Percentiles rank a stretch among this genome's conserved stretches.
phyloP scores from a whole-genome alignment of 768 basidiomycete genomes.

The Epithele typhae region DNA sequence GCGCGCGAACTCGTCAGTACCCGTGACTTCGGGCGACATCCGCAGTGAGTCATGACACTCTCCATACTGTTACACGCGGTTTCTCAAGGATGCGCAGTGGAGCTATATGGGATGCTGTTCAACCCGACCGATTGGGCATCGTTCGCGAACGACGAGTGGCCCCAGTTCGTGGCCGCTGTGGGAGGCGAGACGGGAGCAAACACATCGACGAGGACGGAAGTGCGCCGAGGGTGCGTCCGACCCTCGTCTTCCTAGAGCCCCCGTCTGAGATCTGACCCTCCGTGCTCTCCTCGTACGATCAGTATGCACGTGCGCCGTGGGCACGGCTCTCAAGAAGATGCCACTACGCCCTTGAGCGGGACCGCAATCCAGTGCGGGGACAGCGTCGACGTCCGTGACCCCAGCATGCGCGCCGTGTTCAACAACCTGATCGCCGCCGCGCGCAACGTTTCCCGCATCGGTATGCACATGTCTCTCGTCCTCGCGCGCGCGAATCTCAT shows the following conservation, averaged over 20 bases:
- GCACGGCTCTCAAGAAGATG: not conserved
- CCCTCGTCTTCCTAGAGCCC: not conserved
- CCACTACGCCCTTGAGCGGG: not conserved
- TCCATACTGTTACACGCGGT: no score
- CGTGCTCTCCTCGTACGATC: no score
- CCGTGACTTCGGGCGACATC: not conserved
- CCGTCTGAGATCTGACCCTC: not conserved
- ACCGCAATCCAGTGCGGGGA: not conserved
- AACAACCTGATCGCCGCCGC: not conserved
- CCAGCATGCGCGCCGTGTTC: not conserved
- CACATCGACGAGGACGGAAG: no score
- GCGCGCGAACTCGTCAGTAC: not conserved
- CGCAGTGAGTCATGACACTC: not conserved
- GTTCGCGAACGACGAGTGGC: conserved; percentile 6
- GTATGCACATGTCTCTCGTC: not conserved
- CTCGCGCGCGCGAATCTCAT: not conserved
- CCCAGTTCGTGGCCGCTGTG: no score
- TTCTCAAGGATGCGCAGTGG: not conserved
- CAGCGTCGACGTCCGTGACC: not conserved
- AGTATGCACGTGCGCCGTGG: no score
- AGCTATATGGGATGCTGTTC: not conserved
- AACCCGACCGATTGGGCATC: not conserved
- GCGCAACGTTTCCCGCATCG: not conserved
- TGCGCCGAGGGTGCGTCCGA: no score
- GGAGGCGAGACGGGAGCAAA: not conserved